These are phyloP conservation scores for Parmelia sp. DNA, from an alignment of 495 filamentous ascomycete species.

Conservation along the genomic window DNA sequence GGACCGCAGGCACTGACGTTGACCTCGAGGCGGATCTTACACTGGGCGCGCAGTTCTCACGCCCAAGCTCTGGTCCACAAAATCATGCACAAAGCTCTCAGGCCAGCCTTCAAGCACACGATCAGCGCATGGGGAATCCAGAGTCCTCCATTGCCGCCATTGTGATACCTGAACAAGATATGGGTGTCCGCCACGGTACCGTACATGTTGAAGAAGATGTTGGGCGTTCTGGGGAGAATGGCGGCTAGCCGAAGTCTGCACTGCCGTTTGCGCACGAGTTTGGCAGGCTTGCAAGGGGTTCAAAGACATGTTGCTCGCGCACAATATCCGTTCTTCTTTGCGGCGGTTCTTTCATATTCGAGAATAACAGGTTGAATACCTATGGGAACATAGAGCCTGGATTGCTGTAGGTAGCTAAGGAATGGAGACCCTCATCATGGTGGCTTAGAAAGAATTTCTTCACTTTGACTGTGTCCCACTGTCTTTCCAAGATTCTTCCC, in stretches of 20 bases:
- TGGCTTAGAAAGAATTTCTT: not conserved
- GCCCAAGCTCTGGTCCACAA: not conserved
- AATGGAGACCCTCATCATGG: not conserved
- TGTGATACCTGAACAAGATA: not conserved
- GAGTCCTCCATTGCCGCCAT: not conserved
- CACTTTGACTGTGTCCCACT: not conserved
- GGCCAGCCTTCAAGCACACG: constrained; percentile 33
- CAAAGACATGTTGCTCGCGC: not conserved
- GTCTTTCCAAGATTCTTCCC: not conserved
- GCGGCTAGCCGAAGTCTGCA: not conserved
- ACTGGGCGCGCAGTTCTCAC: not conserved
- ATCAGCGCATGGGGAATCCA: constrained; percentile 12
- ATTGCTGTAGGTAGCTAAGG: not conserved
- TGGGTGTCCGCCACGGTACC: not conserved
- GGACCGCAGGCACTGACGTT: not conserved
- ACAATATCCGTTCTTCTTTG: not conserved
- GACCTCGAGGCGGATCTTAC: not conserved
- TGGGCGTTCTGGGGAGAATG: not conserved
- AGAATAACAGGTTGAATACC: too few species aligned
- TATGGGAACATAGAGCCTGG: not conserved
- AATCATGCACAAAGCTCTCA: not conserved
- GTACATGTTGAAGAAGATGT: not conserved
- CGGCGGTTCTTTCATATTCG: not conserved
- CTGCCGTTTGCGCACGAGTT: not conserved
- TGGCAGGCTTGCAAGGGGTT: not conserved